A percentile compares a stretch with the other conserved stretches of the same genome.
Evolutionary conservation across 305 asterid genomes (phyloP).

Genomic region (Euphrasia arctica): DNA sequence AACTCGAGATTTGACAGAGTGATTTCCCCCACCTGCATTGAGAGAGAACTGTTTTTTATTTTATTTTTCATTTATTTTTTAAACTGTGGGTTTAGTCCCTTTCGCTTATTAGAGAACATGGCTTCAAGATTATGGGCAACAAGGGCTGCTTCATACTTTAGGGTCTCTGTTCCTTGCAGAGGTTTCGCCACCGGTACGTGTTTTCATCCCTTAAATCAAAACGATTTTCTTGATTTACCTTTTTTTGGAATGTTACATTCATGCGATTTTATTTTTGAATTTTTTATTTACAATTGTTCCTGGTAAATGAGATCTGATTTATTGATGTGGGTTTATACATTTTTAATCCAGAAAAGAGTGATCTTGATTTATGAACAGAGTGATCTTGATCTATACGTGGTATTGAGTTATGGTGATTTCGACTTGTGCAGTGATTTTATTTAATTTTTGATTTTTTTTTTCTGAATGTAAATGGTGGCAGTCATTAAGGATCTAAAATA

Average conservation of each 20-base stretch:
- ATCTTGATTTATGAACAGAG: no score
- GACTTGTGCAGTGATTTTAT: not conserved
- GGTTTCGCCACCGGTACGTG: constrained; percentile 92
- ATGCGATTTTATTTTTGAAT: constrained; percentile 35
- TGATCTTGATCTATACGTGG: no score
- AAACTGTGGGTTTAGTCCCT: not conserved
- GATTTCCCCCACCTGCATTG: constrained; percentile 6
- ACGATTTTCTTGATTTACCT: constrained; percentile 8
- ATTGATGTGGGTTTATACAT: constrained; percentile 26
- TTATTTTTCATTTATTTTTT: no score
- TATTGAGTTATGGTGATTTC: no score
- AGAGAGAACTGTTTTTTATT: not conserved
- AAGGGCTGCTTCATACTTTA: constrained; percentile 76
- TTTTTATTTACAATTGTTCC: constrained; percentile 16
- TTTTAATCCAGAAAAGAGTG: not conserved
- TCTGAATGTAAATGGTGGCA: constrained; percentile 32
- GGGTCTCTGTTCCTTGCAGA: constrained; percentile 73
- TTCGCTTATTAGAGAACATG: constrained; percentile 44
- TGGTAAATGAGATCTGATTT: constrained; percentile 42
- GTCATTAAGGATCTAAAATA: constrained; percentile 83
- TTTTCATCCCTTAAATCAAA: not conserved
- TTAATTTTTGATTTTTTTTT: not conserved
- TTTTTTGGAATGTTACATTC: no score
- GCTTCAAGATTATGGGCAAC: constrained; percentile 84
- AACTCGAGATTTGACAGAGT: not conserved